phyloP scores from a whole-genome alignment of 805 yeast species.

The Myxozyma mucilagina region DNA sequence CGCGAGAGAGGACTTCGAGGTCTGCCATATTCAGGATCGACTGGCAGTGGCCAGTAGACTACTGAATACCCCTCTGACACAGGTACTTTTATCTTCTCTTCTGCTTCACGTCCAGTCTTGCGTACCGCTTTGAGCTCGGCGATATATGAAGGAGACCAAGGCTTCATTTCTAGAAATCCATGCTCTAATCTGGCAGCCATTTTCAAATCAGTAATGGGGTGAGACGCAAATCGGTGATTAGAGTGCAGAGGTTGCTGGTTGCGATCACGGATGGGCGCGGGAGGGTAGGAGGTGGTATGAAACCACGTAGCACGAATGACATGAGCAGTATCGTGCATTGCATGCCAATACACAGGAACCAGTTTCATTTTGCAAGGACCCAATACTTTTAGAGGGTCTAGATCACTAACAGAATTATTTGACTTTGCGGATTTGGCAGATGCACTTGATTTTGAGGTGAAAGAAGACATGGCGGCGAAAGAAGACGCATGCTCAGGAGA shows the following conservation, averaged over 20 bases:
- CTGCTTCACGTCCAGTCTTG: conserved; percentile 30
- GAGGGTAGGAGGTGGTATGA: conserved; percentile 31
- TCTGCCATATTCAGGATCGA: conserved; percentile 1
- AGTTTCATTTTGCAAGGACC: conserved; percentile 28
- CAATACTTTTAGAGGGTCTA: conserved; percentile 2
- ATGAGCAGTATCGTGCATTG: conserved; percentile 38
- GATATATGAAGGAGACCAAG: conserved; percentile 32
- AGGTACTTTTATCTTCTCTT: conserved; percentile 29
- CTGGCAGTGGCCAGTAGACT: conserved; percentile 29
- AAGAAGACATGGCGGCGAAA: background rate
- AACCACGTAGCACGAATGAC: conserved; percentile 44
- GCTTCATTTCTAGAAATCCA: conserved; percentile 30
- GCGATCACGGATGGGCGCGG: conserved; percentile 1
- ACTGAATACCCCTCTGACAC: conserved; percentile 20
- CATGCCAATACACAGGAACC: conserved; percentile 45
- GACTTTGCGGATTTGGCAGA: background rate
- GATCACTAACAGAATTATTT: background rate
- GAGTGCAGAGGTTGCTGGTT: background rate
- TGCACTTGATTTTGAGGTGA: no score
- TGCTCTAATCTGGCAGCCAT: conserved; percentile 31
- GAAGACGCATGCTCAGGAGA: background rate
- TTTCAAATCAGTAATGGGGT: conserved; percentile 36
- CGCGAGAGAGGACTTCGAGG: background rate
- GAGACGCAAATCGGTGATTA: conserved; percentile 30
- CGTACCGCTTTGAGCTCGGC: conserved; percentile 31